Percentiles rank a stretch among this genome's conserved stretches.
Evolutionary conservation across 75 land plant genomes (phyloP).

Genomic region (Pseudotsuga menziesii): DNA sequence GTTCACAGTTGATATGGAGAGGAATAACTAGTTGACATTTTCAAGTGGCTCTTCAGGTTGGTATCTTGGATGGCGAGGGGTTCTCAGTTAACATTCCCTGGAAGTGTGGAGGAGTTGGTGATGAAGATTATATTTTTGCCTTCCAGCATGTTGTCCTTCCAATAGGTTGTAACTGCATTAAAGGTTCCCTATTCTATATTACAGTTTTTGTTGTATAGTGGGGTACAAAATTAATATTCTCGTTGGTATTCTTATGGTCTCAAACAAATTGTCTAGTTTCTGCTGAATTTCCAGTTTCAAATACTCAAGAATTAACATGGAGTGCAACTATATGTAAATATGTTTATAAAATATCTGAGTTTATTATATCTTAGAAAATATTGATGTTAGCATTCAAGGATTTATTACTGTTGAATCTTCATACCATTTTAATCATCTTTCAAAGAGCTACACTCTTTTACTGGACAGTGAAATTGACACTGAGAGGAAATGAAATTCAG

Average conservation of each 20-base stretch:
- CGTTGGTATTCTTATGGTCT: not conserved
- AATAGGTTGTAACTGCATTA: slow-evolving; percentile 42
- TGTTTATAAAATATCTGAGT: not conserved
- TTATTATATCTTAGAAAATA: not conserved
- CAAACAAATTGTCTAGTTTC: not conserved
- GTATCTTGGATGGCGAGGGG: slow-evolving; percentile 68
- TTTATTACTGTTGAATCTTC: too few species aligned
- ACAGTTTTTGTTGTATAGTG: not conserved
- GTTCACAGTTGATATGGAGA: not conserved
- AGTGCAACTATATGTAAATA: too few species aligned
- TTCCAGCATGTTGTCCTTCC: slow-evolving; percentile 87
- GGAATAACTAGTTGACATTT: not conserved
- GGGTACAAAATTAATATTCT: not conserved
- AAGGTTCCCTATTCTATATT: too few species aligned
- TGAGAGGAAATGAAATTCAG: too few species aligned
- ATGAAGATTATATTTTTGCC: slow-evolving; percentile 85
- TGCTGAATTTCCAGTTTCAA: not conserved
- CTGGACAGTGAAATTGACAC: too few species aligned
- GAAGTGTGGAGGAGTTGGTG: slow-evolving; percentile 85
- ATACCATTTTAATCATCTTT: too few species aligned
- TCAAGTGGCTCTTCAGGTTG: slow-evolving; percentile 43
- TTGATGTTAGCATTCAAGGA: too few species aligned
- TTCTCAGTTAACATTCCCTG: slow-evolving; percentile 96
- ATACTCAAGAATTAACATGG: too few species aligned
- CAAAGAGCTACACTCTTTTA: too few species aligned